Base-by-base conservation (phyloP, 371 early-diverging fungal genomes). In the Caulochytrium protostelioides region DNA sequence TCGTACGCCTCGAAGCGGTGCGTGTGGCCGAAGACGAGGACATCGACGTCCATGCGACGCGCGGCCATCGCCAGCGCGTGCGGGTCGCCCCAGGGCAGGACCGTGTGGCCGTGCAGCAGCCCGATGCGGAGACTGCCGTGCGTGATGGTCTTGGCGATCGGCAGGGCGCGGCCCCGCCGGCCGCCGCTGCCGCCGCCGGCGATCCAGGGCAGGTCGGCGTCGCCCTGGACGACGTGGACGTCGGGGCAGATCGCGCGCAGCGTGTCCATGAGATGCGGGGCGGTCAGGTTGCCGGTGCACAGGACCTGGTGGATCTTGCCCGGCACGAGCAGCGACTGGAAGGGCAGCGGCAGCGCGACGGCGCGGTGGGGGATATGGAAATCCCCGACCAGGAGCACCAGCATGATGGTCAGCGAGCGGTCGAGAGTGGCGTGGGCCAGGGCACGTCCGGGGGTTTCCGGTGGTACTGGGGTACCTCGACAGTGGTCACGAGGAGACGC, bases 221-320 rank as follows among this genome's bases (percentile, higher is more conserved):
- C 87, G 34, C 90, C 90, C 26, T 71, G 56, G 20, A 83, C 85
- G 1, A 74, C 57, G 26, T 68, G 63, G 27, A 86, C 62, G 42
- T 83, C 78, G 32, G 74, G 62, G 21, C 78, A 71, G 36, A 92
- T 72, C 10, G 79, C 72, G 34, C 76, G 62, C 39, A 92, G 62
- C 49, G 80, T 86, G 37, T 87, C 83, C 44, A 70, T 69, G 0
- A 79, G 79, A 23, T 79, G 82, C 25, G 68, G 65, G 54, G 77
- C 76, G 22, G 67, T 70, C 4, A 80, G 51, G 52, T 90, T 90
- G 25, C 94, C 94, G 6, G 87, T 89, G 48, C 77, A 79, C 31
- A 92, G 62, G 40, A 89, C 84, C 50, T 79, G 79, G 52, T 87
- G 84, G 38, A 92, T 92, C 50, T 91, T 89, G 26, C 91, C 92